A percentile compares a stretch with the other conserved stretches of the same genome.
Evolutionary conservation across 257 asterid genomes (phyloP).

Genomic region (Solanum sitiens): DNA sequence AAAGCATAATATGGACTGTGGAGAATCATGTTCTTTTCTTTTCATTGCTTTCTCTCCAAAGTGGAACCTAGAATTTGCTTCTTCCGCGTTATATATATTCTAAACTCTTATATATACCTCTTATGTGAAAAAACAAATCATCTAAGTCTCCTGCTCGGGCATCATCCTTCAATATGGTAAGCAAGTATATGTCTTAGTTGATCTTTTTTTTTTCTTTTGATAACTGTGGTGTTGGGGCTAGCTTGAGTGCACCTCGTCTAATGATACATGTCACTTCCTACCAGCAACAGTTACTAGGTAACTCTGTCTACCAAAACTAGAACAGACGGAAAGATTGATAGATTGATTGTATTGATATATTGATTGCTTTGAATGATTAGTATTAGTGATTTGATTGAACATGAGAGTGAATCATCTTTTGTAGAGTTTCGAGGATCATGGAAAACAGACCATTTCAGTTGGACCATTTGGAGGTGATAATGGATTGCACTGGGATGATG

Average conservation of each 20-base stretch:
- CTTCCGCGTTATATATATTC: background rate
- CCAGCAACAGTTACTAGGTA: background rate
- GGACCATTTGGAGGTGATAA: constrained; percentile 91
- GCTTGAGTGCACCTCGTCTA: background rate
- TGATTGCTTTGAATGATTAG: background rate
- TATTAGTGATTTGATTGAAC: background rate
- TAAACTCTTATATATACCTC: constrained; percentile 9
- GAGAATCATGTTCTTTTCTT: constrained; percentile 48
- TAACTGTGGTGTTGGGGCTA: background rate
- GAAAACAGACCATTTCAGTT: constrained; percentile 22
- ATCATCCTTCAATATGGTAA: background rate
- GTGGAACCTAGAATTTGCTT: constrained; percentile 39
- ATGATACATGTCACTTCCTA: no score
- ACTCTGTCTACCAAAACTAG: background rate
- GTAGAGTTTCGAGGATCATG: constrained; percentile 29
- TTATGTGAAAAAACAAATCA: background rate
- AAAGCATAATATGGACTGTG: background rate
- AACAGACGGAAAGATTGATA: background rate
- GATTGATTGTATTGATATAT: background rate
- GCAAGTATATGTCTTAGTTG: background rate
- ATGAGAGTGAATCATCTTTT: background rate
- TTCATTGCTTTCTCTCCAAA: constrained; percentile 24
- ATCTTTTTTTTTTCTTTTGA: background rate
- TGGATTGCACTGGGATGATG: constrained; percentile 76
- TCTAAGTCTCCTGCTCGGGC: background rate